Evolutionary conservation across 2,329 filamentous ascomycete species (phyloP).

Genomic region (Penicillium janthinellum): DNA sequence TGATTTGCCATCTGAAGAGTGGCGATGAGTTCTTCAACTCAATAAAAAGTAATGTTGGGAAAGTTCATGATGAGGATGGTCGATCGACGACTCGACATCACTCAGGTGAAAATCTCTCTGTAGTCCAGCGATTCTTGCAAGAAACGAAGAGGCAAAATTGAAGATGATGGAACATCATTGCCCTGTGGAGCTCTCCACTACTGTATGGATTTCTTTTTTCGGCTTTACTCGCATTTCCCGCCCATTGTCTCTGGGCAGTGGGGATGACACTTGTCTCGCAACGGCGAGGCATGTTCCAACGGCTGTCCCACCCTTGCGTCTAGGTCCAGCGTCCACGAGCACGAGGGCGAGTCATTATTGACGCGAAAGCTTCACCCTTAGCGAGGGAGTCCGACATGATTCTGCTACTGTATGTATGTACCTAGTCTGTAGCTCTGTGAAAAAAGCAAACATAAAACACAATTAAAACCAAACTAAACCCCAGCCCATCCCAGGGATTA

Average conservation of each 20-base stretch:
- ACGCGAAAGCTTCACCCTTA: background rate
- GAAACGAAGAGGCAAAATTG: background rate
- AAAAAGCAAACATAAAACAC: slow-evolving; percentile 2
- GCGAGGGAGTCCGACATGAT: background rate
- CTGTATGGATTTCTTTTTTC: background rate
- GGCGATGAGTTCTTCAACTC: background rate
- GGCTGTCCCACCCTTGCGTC: slow-evolving; percentile 21
- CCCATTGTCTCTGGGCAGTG: background rate
- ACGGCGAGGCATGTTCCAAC: slow-evolving; percentile 24
- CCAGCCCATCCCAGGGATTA: background rate
- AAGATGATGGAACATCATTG: background rate
- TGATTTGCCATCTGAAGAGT: background rate
- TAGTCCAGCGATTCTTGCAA: background rate
- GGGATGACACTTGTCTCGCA: slow-evolving; percentile 22
- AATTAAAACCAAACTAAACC: background rate
- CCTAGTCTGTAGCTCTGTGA: background rate
- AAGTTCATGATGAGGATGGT: background rate
- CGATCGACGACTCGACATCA: background rate
- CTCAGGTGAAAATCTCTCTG: background rate
- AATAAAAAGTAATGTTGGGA: background rate
- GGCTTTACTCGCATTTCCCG: background rate
- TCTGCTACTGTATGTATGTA: too few relatives aligned
- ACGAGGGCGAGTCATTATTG: background rate
- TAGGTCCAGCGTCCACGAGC: background rate
- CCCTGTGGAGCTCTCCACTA: too few relatives aligned